Base-by-base conservation (phyloP, 441 rosid genomes). In the Gossypium trilobum region DNA sequence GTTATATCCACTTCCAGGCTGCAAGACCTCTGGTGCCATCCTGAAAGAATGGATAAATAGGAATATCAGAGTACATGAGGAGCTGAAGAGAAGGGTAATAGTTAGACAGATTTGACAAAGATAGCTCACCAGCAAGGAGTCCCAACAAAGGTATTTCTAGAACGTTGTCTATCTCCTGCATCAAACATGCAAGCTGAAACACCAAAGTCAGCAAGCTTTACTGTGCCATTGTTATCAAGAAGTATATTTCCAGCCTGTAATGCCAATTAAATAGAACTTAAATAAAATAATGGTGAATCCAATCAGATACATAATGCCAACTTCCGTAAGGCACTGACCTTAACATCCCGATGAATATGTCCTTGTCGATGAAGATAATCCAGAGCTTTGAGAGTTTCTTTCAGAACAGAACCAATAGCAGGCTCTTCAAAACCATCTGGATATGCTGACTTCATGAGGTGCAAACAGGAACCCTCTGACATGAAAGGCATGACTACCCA, bases 401-500 rank as follows among this genome's bases (percentile, higher is more conserved):
- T 95, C 9, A 95, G 81, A 59, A 95, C 82, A 78, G 90, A 87
- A 78, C 91, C 83, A 77, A 95, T 93, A 68, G 97, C 97, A 19
- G 91, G 67, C 84, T 95, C 99, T 77, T 93, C 99, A 73, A 95
- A 90, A 33, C 99, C 99, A 72, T 90, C 95, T 0, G 85, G 86
- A 77, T 90, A 87, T 13, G 96, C 95, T 81, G 92, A 86, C 88
- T 90, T 91, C 95, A 95, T 93, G 59, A 95, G 93, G 83, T 93
- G 98, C 81, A 95, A 82, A 82, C 99, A 95, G 1, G 98, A 95
- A 60, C 99, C 98, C 75, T 93, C 97, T 8, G 89, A 96, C 99
- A 96, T 96, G 79, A 87, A 96, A 8, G 98, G 96, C 98, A 96
- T 96, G 82, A 93, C 87, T 23, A 96, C 99, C 99, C 98, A 96